Percentiles rank a stretch among this genome's conserved stretches.
These are phyloP conservation scores for Sinapis alba DNA, from an alignment of 441 rosid species.

Conservation along the genomic window DNA sequence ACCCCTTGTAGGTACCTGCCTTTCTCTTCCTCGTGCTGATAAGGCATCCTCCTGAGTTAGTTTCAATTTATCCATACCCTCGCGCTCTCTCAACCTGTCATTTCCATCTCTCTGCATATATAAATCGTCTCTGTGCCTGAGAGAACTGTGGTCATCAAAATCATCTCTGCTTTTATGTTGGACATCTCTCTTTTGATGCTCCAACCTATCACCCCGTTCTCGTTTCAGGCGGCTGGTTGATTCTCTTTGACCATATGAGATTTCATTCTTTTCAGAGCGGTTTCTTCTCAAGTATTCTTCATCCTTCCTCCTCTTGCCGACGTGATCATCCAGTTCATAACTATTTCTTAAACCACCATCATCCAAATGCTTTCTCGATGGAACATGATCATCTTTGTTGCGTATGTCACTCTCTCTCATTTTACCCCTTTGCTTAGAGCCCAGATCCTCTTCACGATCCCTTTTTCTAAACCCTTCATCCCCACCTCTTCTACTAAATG, in stretches of 20 bases:
- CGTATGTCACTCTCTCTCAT: conserved; percentile 66
- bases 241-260: conserved; percentile 67
- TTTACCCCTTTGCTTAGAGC: conserved; percentile 72
- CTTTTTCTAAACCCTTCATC: conserved; percentile 73
- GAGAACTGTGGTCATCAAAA: conserved; percentile 69
- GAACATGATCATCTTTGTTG: conserved; percentile 68
- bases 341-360: conserved; percentile 67
- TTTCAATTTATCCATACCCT: conserved; percentile 63
- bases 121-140: conserved; percentile 77
- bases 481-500: conserved; percentile 57
- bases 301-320: conserved; percentile 76
- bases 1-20: conserved; percentile 54
- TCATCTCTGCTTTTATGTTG: conserved; percentile 78
- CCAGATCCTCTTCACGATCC: conserved; percentile 72
- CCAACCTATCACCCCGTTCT: conserved; percentile 77
- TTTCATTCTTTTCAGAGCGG: conserved; percentile 67
- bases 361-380: conserved; percentile 69
- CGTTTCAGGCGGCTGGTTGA: conserved; percentile 63
- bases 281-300: conserved; percentile 75
- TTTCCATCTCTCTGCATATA: conserved; percentile 76
- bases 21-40: conserved; percentile 73
- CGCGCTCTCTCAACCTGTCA: conserved; percentile 78
- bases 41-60: conserved; percentile 60
- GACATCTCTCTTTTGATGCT: conserved; percentile 76
- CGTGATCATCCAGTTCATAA: conserved; percentile 69